Conservation (phyloP, 148 eudicot species). For the Polygonum maritimum region DNA sequence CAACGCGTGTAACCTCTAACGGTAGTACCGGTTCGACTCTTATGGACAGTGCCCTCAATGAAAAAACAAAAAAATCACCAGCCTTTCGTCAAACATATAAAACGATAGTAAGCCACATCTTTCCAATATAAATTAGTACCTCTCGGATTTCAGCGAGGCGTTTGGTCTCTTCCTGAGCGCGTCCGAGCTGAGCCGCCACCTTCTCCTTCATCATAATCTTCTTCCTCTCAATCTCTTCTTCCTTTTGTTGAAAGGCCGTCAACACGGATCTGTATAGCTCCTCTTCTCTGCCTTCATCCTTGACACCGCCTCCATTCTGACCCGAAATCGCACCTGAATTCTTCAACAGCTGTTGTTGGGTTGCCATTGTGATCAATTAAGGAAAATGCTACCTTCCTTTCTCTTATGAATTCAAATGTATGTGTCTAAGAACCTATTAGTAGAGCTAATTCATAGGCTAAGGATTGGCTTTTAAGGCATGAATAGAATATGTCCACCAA, state of each 20-base stretch:
- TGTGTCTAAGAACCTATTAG: background rate
- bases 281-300: constrained; percentile 50
- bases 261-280: constrained; percentile 61
- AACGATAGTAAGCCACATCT: background rate
- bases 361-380: constrained; percentile 23
- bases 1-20: no score
- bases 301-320: constrained; percentile 27
- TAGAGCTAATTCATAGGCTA: constrained; percentile 21
- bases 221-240: constrained; percentile 89
- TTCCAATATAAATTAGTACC: constrained; percentile 22
- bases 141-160: constrained; percentile 83
- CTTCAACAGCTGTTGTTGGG: constrained; percentile 35
- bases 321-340: constrained; percentile 38
- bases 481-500: constrained; percentile 5
- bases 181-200: constrained; percentile 72
- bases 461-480: constrained; percentile 45
- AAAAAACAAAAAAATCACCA: background rate
- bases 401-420: constrained; percentile 17
- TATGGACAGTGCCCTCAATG: no score
- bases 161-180: constrained; percentile 75
- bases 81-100: background rate
- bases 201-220: constrained; percentile 55
- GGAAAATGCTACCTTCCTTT: background rate
- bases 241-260: constrained; percentile 63
- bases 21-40: no score